phyloP scores from a whole-genome alignment of 768 basidiomycete genomes.

The Panus rudis region DNA sequence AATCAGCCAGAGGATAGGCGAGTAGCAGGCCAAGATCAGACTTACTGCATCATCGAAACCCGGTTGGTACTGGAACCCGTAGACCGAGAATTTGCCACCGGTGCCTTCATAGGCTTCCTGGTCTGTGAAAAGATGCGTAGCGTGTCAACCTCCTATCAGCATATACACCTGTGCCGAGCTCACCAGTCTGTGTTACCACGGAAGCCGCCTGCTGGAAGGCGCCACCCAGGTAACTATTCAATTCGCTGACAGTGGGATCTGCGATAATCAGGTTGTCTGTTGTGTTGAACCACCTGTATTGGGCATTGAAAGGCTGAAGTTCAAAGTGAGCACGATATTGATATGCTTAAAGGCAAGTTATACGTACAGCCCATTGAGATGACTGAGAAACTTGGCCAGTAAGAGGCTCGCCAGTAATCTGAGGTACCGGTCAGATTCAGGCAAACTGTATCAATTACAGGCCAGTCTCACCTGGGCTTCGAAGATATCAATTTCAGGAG shows the following conservation, averaged over 20 bases:
- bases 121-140: conserved; percentile 32
- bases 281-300: conserved; percentile 65
- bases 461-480: conserved; percentile 59
- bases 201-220: conserved; percentile 71
- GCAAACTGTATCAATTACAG: neutral
- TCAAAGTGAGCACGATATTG: neutral
- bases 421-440: neutral
- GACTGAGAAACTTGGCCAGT: conserved; percentile 73
- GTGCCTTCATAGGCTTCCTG: conserved; percentile 60
- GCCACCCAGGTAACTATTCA: conserved; percentile 71
- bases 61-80: conserved; percentile 79
- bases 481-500: conserved; percentile 85
- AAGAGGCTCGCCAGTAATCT: conserved; percentile 16
- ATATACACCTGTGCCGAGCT: neutral
- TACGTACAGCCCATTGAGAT: conserved; percentile 69
- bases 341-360: neutral
- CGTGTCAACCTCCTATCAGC: neutral
- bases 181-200: conserved; percentile 29
- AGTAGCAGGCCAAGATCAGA: conserved; percentile 10
- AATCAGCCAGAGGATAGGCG: neutral
- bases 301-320: conserved; percentile 65
- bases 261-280: conserved; percentile 50
- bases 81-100: conserved; percentile 55
- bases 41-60: conserved; percentile 53
- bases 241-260: conserved; percentile 39